Conservation (phyloP, 805 yeast species). For the Sugiyamaella valdiviana region DNA sequence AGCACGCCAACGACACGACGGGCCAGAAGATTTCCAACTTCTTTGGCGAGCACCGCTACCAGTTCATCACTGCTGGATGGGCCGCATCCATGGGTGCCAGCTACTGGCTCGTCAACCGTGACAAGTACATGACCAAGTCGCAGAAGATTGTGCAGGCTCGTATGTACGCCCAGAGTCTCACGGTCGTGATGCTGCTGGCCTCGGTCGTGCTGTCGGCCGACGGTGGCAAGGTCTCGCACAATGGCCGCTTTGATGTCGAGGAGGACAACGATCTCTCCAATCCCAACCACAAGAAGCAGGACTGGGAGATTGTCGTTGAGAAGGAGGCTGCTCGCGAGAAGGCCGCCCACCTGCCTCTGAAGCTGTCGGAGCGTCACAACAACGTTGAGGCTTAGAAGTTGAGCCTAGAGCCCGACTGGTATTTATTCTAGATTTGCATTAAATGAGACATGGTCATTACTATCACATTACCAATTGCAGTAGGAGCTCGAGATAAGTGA, state of each 20-base stretch:
- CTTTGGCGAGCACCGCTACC: slow-evolving; percentile 51
- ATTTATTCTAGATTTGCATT: neutral
- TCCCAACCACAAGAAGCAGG: slow-evolving; percentile 19
- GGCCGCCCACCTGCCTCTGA: slow-evolving; percentile 17
- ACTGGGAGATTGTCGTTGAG: slow-evolving; percentile 46
- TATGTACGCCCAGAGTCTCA: slow-evolving; percentile 83
- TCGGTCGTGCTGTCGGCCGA: slow-evolving; percentile 52
- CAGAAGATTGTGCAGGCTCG: slow-evolving; percentile 85
- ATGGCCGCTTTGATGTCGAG: slow-evolving; percentile 37
- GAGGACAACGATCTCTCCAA: slow-evolving; percentile 21
- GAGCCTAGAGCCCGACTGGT: too few relatives aligned
- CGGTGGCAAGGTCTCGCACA: slow-evolving; percentile 33
- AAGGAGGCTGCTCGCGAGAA: slow-evolving; percentile 37
- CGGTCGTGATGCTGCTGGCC: slow-evolving; percentile 63
- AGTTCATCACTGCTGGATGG: slow-evolving; percentile 66
- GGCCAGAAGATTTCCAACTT: slow-evolving; percentile 28
- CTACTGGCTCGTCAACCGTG: slow-evolving; percentile 66
- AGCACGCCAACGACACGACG: slow-evolving; percentile 31
- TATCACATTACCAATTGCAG: too few relatives aligned
- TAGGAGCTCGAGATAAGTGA: too few relatives aligned
- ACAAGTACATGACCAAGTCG: slow-evolving; percentile 63
- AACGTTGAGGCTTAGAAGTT: slow-evolving; percentile 2
- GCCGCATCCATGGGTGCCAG: slow-evolving; percentile 76
- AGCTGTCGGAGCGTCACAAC: slow-evolving; percentile 10
- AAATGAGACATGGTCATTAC: neutral